Base-by-base conservation (phyloP, 495 filamentous ascomycete genomes). In the Hypoxylon subgilvum region DNA sequence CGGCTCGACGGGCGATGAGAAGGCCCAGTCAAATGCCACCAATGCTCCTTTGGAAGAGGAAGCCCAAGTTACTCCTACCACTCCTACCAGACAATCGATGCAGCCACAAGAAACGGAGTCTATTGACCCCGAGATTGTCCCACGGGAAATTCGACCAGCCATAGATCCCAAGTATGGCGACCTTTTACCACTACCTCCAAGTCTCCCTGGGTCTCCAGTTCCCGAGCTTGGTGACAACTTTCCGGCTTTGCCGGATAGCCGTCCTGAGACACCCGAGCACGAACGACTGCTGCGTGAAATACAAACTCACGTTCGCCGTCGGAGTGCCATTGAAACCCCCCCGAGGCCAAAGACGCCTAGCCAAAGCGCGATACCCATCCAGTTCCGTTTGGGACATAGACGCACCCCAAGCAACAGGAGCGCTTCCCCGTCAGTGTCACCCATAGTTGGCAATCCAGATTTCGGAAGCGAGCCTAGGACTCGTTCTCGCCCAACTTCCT, bases 81-180 rank as follows among this genome's bases (percentile, higher is more conserved):
- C 57, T 44, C 56, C 40, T 23, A 18, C 61, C 31, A 46, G 50
- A 45, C 59, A 38, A 61, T 53, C 57, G 17, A 65, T 51, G 61
- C 57, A 46, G 67, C 52, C 64, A 18, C 65, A 46, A 66, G 68
- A 74, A 64, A 64, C 39, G 48, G 69, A 75, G 34, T 45, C 65
- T 14, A 61, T 80, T 46, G 79, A 84, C 53, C 79, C 78, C 9
- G 81, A 82, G 55, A 79, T 82, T 59, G 69, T 76, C 38, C 64
- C 69, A 30, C 72, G 80, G 30, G 69, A 72, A 49, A 76, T 84
- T 54, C 76, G 79, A 63, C 79, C 80, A 41, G 79, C 80, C 35
- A 83, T 84, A 56, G 81, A 84, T 67, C 81, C 81, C 16, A 75
- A 75, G 43, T 79, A 77, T 57, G 78, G 79, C 51, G 81, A 84